phyloP scores from a whole-genome alignment of 495 filamentous ascomycete genomes.

The Trichoderma reesei region DNA sequence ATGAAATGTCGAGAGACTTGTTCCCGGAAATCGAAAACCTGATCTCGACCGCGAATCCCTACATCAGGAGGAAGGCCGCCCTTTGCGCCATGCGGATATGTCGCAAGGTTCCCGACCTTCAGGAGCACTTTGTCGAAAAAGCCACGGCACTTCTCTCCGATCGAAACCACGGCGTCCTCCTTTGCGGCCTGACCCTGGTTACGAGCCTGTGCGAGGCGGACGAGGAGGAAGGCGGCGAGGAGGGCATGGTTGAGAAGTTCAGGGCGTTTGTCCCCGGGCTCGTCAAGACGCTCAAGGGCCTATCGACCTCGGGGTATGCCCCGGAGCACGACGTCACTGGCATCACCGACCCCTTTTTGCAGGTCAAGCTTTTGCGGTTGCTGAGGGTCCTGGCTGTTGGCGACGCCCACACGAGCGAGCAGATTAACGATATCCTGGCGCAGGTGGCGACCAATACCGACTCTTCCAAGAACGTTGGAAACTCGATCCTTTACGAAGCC shows the following conservation, averaged over 20 bases:
- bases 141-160: slow-evolving; percentile 81
- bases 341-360: slow-evolving; percentile 96
- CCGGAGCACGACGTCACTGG: slow-evolving; percentile 97
- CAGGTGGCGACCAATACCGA: slow-evolving; percentile 98
- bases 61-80: slow-evolving; percentile 92
- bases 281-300: slow-evolving; percentile 81
- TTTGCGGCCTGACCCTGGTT: slow-evolving; percentile 85
- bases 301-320: slow-evolving; percentile 92
- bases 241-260: slow-evolving; percentile 81
- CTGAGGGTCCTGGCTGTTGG: slow-evolving; percentile 79
- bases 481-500: slow-evolving; percentile 94
- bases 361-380: slow-evolving; percentile 86
- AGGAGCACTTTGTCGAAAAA: slow-evolving; percentile 95
- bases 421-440: slow-evolving; percentile 96
- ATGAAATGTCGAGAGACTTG: slow-evolving; percentile 98
- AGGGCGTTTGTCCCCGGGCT: slow-evolving; percentile 66
- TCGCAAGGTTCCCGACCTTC: slow-evolving; percentile 91
- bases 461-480: slow-evolving; percentile 95
- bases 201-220: slow-evolving; percentile 91
- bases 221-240: slow-evolving; percentile 76
- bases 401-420: slow-evolving; percentile 81
- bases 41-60: slow-evolving; percentile 86
- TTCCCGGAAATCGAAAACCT: slow-evolving; percentile 90
- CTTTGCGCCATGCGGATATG: slow-evolving; percentile 99
- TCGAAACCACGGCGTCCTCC: slow-evolving; percentile 83